Conservation (phyloP, 1,284 basidiomycete genomes). For the Pseudozyma pruni region DNA sequence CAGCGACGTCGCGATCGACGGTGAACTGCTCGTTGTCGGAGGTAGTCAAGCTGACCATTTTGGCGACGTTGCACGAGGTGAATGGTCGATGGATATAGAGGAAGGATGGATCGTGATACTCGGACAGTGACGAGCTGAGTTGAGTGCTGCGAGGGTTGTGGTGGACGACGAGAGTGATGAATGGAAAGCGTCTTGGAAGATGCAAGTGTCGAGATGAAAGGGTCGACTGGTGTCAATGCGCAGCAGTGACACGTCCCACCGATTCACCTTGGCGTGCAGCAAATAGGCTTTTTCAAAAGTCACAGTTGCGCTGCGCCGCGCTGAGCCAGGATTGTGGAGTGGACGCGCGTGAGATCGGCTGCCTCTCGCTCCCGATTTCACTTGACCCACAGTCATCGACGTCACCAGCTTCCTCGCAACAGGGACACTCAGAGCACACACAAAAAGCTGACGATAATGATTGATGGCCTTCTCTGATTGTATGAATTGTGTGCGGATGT, state of each 20-base stretch:
- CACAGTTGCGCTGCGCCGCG: background rate
- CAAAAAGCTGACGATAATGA: background rate
- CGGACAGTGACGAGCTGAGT: background rate
- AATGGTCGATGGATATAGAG: background rate
- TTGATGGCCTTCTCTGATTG: conserved; percentile 24
- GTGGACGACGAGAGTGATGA: conserved; percentile 4
- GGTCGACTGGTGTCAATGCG: conserved; percentile 19
- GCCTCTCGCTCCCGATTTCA: background rate
- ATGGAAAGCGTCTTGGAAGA: background rate
- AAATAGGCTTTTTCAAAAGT: background rate
- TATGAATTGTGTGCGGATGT: conserved; percentile 42
- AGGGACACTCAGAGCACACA: background rate
- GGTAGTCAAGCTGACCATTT: conserved; percentile 69
- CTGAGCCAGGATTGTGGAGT: conserved; percentile 7
- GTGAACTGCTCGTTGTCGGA: conserved; percentile 96
- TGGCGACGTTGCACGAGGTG: background rate
- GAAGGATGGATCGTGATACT: background rate
- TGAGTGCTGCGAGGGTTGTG: background rate
- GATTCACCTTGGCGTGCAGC: background rate
- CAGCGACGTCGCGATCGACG: conserved; percentile 92
- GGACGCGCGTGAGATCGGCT: background rate
- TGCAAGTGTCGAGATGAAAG: conserved; percentile 3
- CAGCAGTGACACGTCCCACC: conserved; percentile 3
- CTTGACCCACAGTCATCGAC: too few species aligned
- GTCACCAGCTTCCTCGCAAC: too few species aligned